Evolutionary conservation across 495 filamentous ascomycete genomes (phyloP), one percentile per base, ranked within the genome.

Genomic region (Talaromyces stipitatus): DNA sequence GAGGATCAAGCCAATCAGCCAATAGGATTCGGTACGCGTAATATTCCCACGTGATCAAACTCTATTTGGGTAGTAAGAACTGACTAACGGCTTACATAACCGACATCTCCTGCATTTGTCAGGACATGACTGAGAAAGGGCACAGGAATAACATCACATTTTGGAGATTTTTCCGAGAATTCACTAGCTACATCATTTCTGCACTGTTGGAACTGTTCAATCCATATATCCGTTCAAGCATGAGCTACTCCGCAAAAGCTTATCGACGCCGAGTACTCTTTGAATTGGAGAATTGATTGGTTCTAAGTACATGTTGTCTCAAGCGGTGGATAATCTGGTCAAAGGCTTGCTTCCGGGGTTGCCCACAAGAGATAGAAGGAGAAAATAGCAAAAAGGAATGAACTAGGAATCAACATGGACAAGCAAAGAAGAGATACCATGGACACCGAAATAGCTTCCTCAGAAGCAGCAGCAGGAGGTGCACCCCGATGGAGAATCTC

Each of bases 401-500:
- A 47, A 8, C 18, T 23, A 14, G 12, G 18, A 47, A 14, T 26
- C 18, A 47, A 9, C 2, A 47, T 23, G 43, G 24, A 47, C 2
- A 47, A n/a, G 3, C 43, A 51, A 32, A 26, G 24, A 27, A 26
- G 3, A 0, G n/a, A 48, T 6, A 48, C 2, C 58, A 74, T 75
- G 72, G 30, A 63, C 12, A 57, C 45, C 6, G 20, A 48, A 20
- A 23, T 24, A 23, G 41, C 60, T 6, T 55, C 52, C 59, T 46
- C 27, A 60, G 24, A 18, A 63, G 8, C 63, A 64, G 16, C 6
- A 24, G 43, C 43, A 48, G 45, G 22, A n/a, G 45, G 45, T 18
- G 24, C 45, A 5, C 59, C 23, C 46, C 64, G 63, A 9, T 73
- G 70, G 71, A 70, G 74, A 24, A 73, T 72, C 33, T 63, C 74